A percentile compares a stretch with the other conserved stretches of the same genome.
These are phyloP conservation scores for Hymenoscyphus fraxineus DNA, from an alignment of 2,329 filamentous ascomycete genomes.

Conservation along the genomic window DNA sequence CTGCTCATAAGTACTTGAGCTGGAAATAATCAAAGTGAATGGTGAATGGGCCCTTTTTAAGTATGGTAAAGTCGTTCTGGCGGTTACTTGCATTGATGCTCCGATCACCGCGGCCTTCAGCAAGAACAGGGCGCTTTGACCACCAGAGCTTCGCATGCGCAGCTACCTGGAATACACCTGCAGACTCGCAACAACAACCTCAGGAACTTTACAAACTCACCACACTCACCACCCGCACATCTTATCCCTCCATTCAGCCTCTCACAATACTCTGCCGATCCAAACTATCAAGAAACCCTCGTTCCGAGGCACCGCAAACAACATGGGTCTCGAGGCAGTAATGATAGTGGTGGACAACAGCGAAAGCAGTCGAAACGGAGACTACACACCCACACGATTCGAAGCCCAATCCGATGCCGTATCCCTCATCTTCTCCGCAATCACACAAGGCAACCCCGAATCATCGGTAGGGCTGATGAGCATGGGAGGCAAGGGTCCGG, in stretches of 20 bases:
- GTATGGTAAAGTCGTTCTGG: too few species aligned
- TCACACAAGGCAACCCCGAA: slow-evolving; percentile 92
- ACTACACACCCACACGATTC: slow-evolving; percentile 86
- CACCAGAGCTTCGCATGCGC: background rate
- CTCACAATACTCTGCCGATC: background rate
- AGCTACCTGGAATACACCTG: background rate
- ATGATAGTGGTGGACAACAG: slow-evolving; percentile 99
- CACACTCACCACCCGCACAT: background rate
- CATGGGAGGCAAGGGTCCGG: slow-evolving; percentile 96
- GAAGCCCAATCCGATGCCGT: slow-evolving; percentile 95
- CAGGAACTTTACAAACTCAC: background rate
- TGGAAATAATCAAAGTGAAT: too few species aligned
- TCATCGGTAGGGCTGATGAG: slow-evolving; percentile 97
- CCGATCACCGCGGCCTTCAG: too few species aligned
- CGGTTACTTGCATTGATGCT: too few species aligned
- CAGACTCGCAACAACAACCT: background rate
- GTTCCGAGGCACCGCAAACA: slow-evolving; percentile 44
- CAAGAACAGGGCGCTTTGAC: background rate
- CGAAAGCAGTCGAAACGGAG: slow-evolving; percentile 96
- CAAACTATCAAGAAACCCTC: background rate
- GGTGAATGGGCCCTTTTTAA: too few species aligned
- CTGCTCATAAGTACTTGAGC: too few species aligned
- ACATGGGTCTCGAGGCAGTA: slow-evolving; percentile 97
- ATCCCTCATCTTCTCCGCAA: slow-evolving; percentile 90
- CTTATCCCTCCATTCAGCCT: background rate